Conservation (phyloP, 345 rosid genomes). For the Punica granatum region DNA sequence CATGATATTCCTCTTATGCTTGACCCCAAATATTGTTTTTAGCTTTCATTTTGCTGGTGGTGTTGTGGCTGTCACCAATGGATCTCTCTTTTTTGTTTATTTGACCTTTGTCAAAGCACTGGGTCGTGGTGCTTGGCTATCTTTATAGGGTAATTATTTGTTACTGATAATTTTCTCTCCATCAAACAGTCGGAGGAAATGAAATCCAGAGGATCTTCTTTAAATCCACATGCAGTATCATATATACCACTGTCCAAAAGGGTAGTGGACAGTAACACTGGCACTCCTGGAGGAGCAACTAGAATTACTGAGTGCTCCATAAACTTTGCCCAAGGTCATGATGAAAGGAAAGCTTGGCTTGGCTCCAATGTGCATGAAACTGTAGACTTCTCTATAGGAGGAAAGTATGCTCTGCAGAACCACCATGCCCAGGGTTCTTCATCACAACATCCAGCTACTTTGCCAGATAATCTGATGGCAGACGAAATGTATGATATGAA, state of each 20-base stretch:
- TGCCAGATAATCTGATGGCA: conserved; percentile 31
- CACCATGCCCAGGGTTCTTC: conserved; percentile 30
- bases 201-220: conserved; percentile 54
- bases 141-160: background rate
- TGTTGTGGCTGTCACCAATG: background rate
- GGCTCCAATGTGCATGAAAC: conserved; percentile 20
- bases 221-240: conserved; percentile 76
- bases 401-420: conserved; percentile 19
- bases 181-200: conserved; percentile 18
- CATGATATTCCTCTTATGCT: background rate
- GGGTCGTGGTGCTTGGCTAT: background rate
- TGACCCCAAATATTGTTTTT: background rate
- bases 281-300: conserved; percentile 6
- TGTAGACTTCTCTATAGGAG: conserved; percentile 15
- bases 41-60: background rate
- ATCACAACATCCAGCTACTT: conserved; percentile 17
- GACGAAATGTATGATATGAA: conserved; percentile 68
- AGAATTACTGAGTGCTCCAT: conserved; percentile 20
- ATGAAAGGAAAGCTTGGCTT: conserved; percentile 21
- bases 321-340: conserved; percentile 18
- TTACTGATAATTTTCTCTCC: background rate
- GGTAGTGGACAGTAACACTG: conserved; percentile 20
- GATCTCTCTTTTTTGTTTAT: background rate
- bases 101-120: background rate
- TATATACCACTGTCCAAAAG: conserved; percentile 70